Evolutionary conservation across 495 filamentous ascomycete genomes (phyloP).

Genomic region (Hyaloscypha bicolor): DNA sequence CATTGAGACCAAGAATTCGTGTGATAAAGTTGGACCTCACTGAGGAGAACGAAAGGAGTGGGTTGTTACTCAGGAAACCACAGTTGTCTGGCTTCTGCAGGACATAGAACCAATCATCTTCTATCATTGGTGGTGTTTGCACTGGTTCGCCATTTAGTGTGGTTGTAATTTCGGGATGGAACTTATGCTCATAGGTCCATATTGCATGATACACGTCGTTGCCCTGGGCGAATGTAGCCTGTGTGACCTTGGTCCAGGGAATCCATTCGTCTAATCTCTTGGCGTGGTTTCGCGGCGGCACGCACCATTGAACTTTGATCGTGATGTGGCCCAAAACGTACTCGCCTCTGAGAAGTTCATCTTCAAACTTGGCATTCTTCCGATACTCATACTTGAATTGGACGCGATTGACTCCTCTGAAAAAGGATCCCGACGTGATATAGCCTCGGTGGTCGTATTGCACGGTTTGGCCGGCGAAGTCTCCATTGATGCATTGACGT

Average conservation of each 20-base stretch:
- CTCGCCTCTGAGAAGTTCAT: slow-evolving; percentile 60
- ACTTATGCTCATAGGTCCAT: slow-evolving; percentile 65
- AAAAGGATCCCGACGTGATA: slow-evolving; percentile 55
- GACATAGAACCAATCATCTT: slow-evolving; percentile 54
- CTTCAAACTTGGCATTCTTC: slow-evolving; percentile 57
- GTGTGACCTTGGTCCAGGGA: slow-evolving; percentile 57
- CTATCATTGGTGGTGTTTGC: slow-evolving; percentile 59
- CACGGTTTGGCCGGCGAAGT: slow-evolving; percentile 48
- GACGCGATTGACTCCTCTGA: slow-evolving; percentile 55
- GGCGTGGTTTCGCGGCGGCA: slow-evolving; percentile 52
- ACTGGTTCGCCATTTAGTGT: slow-evolving; percentile 56
- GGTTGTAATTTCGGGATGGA: slow-evolving; percentile 58
- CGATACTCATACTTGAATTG: slow-evolving; percentile 61
- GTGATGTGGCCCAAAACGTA: slow-evolving; percentile 57
- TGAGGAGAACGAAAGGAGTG: slow-evolving; percentile 52
- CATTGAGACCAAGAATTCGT: slow-evolving; percentile 48
- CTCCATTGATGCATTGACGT: slow-evolving; percentile 51
- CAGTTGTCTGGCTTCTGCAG: slow-evolving; percentile 56
- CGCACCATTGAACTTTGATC: slow-evolving; percentile 60
- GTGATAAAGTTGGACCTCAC: slow-evolving; percentile 48
- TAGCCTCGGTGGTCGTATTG: slow-evolving; percentile 58
- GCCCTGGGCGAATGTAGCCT: slow-evolving; percentile 58
- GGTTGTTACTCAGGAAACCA: slow-evolving; percentile 58
- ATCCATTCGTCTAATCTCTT: slow-evolving; percentile 60
- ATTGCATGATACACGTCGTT: slow-evolving; percentile 55